Percentiles rank a stretch among this genome's conserved stretches.
phyloP scores from a whole-genome alignment of 306 rosid genomes.

The Quercus cerris region DNA sequence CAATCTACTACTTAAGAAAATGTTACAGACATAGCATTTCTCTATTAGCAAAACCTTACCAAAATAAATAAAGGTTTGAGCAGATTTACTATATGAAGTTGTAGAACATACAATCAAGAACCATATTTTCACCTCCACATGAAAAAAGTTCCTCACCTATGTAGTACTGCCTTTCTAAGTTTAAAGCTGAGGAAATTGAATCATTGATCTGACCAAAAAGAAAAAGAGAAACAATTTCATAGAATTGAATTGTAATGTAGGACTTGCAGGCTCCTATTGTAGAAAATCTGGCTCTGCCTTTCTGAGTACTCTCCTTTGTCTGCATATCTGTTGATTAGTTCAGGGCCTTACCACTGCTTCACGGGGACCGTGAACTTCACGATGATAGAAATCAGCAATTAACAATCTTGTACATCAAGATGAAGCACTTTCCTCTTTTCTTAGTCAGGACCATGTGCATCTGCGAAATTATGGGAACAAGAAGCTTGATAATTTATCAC shows the following conservation, averaged over 20 bases:
- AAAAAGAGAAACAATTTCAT: not conserved
- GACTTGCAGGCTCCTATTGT: not conserved
- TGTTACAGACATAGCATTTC: too few relatives aligned
- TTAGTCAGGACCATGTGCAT: not conserved
- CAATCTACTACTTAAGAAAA: accelerated
- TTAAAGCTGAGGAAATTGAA: not conserved
- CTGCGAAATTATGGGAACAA: constrained; percentile 1
- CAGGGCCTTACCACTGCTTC: constrained; percentile 2
- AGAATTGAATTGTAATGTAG: not conserved
- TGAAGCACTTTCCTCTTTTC: not conserved
- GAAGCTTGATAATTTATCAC: not conserved
- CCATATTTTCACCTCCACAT: not conserved
- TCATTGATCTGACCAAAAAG: not conserved
- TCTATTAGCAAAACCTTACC: not conserved
- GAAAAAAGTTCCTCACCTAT: not conserved
- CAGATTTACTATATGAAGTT: not conserved
- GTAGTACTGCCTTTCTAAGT: not conserved
- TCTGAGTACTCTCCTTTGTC: not conserved
- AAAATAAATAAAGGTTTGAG: not conserved
- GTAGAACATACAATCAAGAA: not conserved
- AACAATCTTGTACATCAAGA: not conserved
- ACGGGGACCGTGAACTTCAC: not conserved
- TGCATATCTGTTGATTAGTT: not conserved
- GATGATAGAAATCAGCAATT: not conserved
- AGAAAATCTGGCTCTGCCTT: not conserved